A percentile compares a stretch with the other conserved stretches of the same genome.
phyloP scores from a whole-genome alignment of 2,329 filamentous ascomycete species.

The Coniosporium tulheliwenetii region DNA sequence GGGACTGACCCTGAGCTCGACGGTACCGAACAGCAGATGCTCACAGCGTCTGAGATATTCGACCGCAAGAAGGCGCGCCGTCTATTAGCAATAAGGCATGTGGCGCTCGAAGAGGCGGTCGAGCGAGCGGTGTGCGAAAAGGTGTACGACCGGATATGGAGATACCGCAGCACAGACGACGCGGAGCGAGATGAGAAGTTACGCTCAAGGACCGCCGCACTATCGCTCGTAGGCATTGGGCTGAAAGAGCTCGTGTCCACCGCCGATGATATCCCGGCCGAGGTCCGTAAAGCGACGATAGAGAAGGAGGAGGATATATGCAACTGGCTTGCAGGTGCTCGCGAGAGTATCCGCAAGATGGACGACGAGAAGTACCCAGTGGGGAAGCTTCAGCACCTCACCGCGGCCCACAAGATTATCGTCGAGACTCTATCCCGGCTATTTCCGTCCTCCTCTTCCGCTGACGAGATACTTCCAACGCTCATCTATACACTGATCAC shows the following conservation, averaged over 20 bases:
- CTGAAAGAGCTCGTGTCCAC: slow-evolving; percentile 55
- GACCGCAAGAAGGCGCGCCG: slow-evolving; percentile 65
- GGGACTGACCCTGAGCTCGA: slow-evolving; percentile 22
- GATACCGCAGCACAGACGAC: slow-evolving; percentile 81
- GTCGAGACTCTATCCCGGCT: slow-evolving; percentile 65
- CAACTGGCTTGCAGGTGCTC: slow-evolving; percentile 54
- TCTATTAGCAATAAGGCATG: slow-evolving; percentile 60
- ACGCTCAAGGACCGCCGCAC: slow-evolving; percentile 79
- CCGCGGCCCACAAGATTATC: slow-evolving; percentile 80
- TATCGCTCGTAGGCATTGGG: slow-evolving; percentile 83
- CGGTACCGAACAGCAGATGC: slow-evolving; percentile 60
- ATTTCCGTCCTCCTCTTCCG: slow-evolving; percentile 63
- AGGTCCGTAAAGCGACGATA: slow-evolving; percentile 38
- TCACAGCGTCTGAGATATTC: slow-evolving; percentile 72
- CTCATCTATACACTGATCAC: slow-evolving; percentile 94
- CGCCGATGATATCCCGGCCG: slow-evolving; percentile 37
- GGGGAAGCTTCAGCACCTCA: slow-evolving; percentile 80
- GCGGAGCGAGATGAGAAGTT: slow-evolving; percentile 91
- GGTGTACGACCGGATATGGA: slow-evolving; percentile 71
- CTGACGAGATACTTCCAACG: slow-evolving; percentile 92
- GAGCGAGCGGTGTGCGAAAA: slow-evolving; percentile 47
- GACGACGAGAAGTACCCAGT: slow-evolving; percentile 74
- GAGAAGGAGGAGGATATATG: slow-evolving; percentile 49
- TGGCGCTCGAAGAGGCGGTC: slow-evolving; percentile 74
- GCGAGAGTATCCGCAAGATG: slow-evolving; percentile 60